Evolutionary conservation across 805 yeast species (phyloP), one percentile per base, ranked within the genome.

Genomic region (Myxozyma nipponensis): DNA sequence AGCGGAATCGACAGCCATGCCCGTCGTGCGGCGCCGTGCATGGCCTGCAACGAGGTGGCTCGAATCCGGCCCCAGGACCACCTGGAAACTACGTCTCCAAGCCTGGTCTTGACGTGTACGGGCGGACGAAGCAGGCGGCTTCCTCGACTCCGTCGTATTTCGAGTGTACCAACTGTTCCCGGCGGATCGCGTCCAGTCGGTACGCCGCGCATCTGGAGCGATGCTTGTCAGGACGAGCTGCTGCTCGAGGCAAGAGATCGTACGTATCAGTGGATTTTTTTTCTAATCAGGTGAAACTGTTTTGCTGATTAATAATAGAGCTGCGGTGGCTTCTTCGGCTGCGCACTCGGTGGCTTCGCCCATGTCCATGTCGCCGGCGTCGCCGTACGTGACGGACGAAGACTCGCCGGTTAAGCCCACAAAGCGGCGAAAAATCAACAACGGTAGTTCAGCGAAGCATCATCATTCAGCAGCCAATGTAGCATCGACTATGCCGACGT

Each of bases 161-260:
- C 61, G 77, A 73, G 49, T 91, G 98, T 69, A 75, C 76, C 3
- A 84, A 85, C 58, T 91, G 98, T 67, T 82, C 79, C 18, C 74
- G 98, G 49, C 87, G 83, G 62, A 84, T 91, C 5, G 91, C 96
- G 0, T 96, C 95, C 0, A 84, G 86, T 35, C 72, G 98, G 51
- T 90, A 87, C 73, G 97, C 98, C 1, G 89, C 86, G 38, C 98
- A 91, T 68, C 75, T 91, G 26, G 95, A 89, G 64, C 81, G 95
- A 61, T 91, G 98, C 65, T 68, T 89, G 22, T 86, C 87, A 39
- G 85, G 96, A 10, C 76, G 86, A 50, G 52, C 46, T 9, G 41
- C 38, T 17, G 19, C 56, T 3, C 18, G 59, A 28, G 42, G 44
- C 35, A 42, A 39, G 41, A 47, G 35, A 28, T 7, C 32, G 59